Percentiles rank a stretch among this genome's conserved stretches.
Conservation (phyloP, 352 stramenopile genomes). For the Blastocystis sp. region DNA sequence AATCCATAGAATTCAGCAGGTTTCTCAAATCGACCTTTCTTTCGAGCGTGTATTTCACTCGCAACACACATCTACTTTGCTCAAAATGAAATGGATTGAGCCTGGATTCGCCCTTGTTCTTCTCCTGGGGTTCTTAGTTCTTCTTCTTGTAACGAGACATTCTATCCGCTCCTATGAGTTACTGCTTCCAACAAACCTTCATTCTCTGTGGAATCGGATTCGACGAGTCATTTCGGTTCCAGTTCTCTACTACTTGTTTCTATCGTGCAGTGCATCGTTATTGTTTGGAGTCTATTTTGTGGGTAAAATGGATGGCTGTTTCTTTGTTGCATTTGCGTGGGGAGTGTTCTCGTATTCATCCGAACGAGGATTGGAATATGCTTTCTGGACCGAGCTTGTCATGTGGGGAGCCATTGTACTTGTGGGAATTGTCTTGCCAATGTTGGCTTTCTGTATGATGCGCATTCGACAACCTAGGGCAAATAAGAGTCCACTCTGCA, state of each 20-base stretch:
- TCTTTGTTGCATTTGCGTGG: neutral
- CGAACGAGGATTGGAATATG: neutral
- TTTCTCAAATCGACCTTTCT: neutral
- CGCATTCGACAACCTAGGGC: neutral
- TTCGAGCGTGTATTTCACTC: neutral
- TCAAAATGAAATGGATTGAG: neutral
- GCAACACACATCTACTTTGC: neutral
- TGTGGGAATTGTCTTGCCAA: neutral
- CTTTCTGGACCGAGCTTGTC: neutral
- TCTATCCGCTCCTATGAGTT: neutral
- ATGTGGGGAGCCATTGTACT: neutral
- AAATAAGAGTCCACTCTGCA: neutral
- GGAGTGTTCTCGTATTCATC: neutral
- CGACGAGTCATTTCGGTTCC: neutral
- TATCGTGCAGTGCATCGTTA: neutral
- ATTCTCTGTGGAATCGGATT: neutral
- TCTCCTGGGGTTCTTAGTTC: neutral
- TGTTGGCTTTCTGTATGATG: neutral
- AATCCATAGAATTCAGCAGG: neutral
- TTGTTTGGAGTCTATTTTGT: neutral
- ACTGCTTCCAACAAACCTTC: neutral
- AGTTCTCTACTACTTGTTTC: neutral
- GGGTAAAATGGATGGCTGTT: neutral
- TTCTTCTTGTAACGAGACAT: neutral
- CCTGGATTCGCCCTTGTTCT: neutral